Evolutionary conservation across 179 eudicot species (phyloP).

Genomic region (Actinidia arguta): DNA sequence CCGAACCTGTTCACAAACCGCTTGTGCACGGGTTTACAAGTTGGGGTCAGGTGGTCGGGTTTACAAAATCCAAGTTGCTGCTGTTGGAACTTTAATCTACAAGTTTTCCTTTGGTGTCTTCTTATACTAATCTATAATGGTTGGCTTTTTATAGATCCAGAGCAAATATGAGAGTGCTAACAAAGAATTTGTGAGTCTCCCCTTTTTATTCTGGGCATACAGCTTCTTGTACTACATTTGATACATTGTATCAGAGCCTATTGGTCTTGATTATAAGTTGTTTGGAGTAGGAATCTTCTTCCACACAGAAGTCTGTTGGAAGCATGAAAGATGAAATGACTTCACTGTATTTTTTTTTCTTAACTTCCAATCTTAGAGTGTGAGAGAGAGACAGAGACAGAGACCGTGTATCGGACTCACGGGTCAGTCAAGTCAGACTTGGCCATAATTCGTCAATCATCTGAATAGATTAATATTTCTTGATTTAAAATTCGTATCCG

Average conservation of each 20-base stretch:
- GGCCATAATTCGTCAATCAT: too few relatives aligned
- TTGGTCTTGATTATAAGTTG: background rate
- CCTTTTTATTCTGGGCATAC: background rate
- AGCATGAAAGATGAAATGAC: background rate
- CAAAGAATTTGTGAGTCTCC: slow-evolving; percentile 74
- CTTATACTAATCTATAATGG: slow-evolving; percentile 16
- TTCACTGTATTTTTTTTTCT: background rate
- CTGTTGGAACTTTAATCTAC: slow-evolving; percentile 50
- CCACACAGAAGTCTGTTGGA: background rate
- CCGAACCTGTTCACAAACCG: too few relatives aligned
- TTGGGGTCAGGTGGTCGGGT: too few relatives aligned
- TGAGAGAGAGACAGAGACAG: too few relatives aligned
- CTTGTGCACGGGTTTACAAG: too few relatives aligned
- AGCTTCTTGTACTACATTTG: slow-evolving; percentile 2
- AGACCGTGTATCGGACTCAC: too few relatives aligned
- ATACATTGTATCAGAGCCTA: too few relatives aligned
- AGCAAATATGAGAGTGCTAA: slow-evolving; percentile 74
- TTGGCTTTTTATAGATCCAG: slow-evolving; percentile 67
- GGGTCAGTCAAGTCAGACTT: too few relatives aligned
- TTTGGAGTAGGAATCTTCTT: background rate
- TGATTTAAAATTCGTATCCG: too few relatives aligned
- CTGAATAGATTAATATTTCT: too few relatives aligned
- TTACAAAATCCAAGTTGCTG: slow-evolving; percentile 90
- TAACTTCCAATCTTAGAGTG: slow-evolving; percentile 22
- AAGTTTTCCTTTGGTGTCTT: background rate